phyloP scores from a whole-genome alignment of 345 rosid genomes.

The Populus alba region DNA sequence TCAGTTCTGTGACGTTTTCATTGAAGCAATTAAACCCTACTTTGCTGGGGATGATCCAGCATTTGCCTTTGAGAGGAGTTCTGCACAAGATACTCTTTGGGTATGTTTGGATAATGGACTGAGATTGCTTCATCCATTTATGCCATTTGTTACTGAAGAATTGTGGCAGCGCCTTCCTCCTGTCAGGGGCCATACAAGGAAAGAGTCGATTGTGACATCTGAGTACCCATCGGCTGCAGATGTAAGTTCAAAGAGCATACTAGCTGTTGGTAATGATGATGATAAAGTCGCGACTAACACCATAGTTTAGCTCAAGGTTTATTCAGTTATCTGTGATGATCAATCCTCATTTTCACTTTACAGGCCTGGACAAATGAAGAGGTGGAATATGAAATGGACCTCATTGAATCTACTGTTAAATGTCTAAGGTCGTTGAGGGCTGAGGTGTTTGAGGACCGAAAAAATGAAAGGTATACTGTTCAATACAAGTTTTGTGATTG shows the following conservation, averaged over 20 bases:
- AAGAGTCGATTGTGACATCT: conserved; percentile 74
- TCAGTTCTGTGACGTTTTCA: conserved; percentile 84
- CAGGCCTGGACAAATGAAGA: conserved; percentile 69
- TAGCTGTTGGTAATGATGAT: too few relatives aligned
- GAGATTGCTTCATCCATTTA: conserved; percentile 89
- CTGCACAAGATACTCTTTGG: conserved; percentile 71
- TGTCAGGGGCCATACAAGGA: conserved; percentile 37
- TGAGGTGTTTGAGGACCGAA: conserved; percentile 67
- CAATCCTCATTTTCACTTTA: conserved; percentile 1
- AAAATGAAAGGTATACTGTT: conserved; percentile 61
- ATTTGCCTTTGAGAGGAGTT: conserved; percentile 57
- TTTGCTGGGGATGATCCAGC: conserved; percentile 53
- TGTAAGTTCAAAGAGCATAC: conserved; percentile 34
- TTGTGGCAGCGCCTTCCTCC: conserved; percentile 91
- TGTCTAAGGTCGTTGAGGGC: conserved; percentile 70
- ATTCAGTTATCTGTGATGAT: too few relatives aligned
- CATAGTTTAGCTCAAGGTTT: too few relatives aligned
- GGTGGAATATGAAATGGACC: conserved; percentile 77
- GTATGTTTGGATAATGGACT: conserved; percentile 78
- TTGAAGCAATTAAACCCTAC: conserved; percentile 84
- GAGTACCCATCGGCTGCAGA: conserved; percentile 64
- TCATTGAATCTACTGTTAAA: conserved; percentile 63
- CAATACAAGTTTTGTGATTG: too few relatives aligned
- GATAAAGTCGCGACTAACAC: too few relatives aligned
- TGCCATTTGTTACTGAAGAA: conserved; percentile 94